A percentile compares a stretch with the other conserved stretches of the same genome.
Evolutionary conservation across 495 filamentous ascomycete genomes (phyloP).

Genomic region (Xylaria castorea): DNA sequence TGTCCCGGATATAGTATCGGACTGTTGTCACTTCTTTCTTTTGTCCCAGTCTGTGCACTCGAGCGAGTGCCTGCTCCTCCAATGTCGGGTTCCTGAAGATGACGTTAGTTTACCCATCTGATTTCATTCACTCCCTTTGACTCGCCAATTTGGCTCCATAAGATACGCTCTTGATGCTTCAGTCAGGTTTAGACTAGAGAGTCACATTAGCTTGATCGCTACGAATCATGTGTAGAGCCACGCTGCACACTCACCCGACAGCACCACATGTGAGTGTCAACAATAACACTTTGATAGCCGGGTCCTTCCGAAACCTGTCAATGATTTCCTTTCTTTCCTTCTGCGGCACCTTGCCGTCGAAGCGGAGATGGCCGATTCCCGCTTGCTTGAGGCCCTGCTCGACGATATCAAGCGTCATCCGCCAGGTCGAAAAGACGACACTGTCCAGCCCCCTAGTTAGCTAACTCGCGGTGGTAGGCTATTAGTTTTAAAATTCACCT

Average conservation of each 20-base stretch:
- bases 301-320: conserved; percentile 41
- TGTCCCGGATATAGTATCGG: conserved; percentile 43
- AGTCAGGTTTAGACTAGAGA: neutral
- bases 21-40: conserved; percentile 47
- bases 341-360: conserved; percentile 53
- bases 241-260: conserved; percentile 42
- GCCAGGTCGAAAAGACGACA: conserved; percentile 56
- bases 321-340: conserved; percentile 45
- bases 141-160: conserved; percentile 10
- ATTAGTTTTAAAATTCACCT: neutral
- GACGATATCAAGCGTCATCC: conserved; percentile 51
- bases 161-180: conserved; percentile 13
- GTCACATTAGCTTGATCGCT: neutral
- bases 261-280: conserved; percentile 52
- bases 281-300: conserved; percentile 41
- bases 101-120: neutral
- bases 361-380: conserved; percentile 41
- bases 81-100: conserved; percentile 47
- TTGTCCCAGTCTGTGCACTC: conserved; percentile 50
- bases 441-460: conserved; percentile 28
- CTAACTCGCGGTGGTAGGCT: neutral
- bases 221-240: neutral
- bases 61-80: conserved; percentile 50
- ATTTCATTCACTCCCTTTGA: neutral
- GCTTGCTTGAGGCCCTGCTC: conserved; percentile 43